Conservation (phyloP, 768 basidiomycete species). For the Amanita rubescens region DNA sequence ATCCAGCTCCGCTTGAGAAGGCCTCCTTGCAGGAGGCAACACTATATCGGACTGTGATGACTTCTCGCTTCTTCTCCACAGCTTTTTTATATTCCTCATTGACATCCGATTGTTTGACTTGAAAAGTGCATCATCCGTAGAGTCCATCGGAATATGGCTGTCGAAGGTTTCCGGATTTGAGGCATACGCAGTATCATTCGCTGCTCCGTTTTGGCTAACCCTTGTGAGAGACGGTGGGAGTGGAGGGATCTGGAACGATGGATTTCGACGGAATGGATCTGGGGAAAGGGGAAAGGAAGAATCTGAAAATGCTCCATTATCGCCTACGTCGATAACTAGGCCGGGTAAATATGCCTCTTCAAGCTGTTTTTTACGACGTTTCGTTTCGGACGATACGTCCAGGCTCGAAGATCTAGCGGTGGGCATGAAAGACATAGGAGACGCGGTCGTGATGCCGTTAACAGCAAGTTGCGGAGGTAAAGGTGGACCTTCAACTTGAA, state of each 20-base stretch:
- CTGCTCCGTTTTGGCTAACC: not conserved
- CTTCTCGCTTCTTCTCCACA: slow-evolving; percentile 73
- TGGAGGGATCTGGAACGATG: slow-evolving; percentile 40
- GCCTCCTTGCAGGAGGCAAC: slow-evolving; percentile 20
- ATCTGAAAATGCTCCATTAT: slow-evolving; percentile 21
- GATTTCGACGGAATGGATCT: slow-evolving; percentile 72
- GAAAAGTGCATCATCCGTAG: slow-evolving; percentile 29
- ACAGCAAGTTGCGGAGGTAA: slow-evolving; percentile 59
- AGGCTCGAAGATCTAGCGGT: slow-evolving; percentile 15
- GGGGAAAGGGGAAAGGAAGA: slow-evolving; percentile 81
- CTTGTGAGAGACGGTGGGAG: slow-evolving; percentile 1
- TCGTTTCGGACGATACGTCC: slow-evolving; percentile 35
- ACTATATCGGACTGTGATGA: slow-evolving; percentile 29
- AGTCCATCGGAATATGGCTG: slow-evolving; percentile 77
- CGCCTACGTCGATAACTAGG: slow-evolving; percentile 13
- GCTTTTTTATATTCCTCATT: slow-evolving; percentile 63
- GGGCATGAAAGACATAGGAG: slow-evolving; percentile 40
- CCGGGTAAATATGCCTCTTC: slow-evolving; percentile 43
- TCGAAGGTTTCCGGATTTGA: slow-evolving; percentile 28
- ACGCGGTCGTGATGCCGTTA: slow-evolving; percentile 60
- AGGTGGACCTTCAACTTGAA: slow-evolving; percentile 26
- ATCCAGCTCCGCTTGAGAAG: slow-evolving; percentile 30
- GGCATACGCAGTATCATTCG: slow-evolving; percentile 10
- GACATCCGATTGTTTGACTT: slow-evolving; percentile 43
- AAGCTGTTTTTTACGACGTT: slow-evolving; percentile 39